Evolutionary conservation across 139 green algal species (phyloP).

Genomic region (Asterochloris erici): DNA sequence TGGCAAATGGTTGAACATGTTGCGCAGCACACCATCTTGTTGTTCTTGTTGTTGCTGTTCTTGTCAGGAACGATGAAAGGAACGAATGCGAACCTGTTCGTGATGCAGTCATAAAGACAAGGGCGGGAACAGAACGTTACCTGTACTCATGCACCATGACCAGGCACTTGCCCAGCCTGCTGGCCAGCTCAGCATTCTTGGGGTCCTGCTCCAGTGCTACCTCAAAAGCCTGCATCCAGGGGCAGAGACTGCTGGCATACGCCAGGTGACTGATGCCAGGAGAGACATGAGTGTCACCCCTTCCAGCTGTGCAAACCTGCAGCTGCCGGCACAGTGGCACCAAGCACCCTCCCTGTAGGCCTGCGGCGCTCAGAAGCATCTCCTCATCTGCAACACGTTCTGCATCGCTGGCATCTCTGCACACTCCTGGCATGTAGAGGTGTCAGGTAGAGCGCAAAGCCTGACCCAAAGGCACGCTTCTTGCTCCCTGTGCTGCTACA

Average conservation of each 20-base stretch:
- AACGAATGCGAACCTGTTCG: too few relatives aligned
- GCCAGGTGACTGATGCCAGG: neutral
- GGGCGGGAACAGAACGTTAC: too few relatives aligned
- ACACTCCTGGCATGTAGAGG: too few relatives aligned
- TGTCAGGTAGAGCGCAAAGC: neutral
- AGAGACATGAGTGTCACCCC: neutral
- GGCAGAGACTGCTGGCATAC: neutral
- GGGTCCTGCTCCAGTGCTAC: constrained; percentile 49
- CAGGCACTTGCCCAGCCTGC: constrained; percentile 44
- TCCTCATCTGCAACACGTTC: too few relatives aligned
- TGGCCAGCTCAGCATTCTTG: constrained; percentile 34
- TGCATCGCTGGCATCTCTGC: too few relatives aligned
- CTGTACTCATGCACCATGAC: constrained; percentile 71
- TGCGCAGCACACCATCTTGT: too few relatives aligned
- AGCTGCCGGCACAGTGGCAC: neutral
- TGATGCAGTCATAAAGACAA: too few relatives aligned
- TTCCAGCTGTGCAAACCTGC: too few relatives aligned
- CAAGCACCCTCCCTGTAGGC: neutral
- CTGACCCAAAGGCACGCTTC: neutral
- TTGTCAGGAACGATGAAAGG: too few relatives aligned
- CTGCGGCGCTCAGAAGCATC: neutral
- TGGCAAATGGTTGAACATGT: too few relatives aligned
- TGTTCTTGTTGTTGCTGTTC: too few relatives aligned
- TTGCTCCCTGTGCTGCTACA: neutral
- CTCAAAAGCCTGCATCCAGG: constrained; percentile 51